Evolutionary conservation across 2,329 filamentous ascomycete genomes (phyloP).

Genomic region (Paramyrothecium roridum): DNA sequence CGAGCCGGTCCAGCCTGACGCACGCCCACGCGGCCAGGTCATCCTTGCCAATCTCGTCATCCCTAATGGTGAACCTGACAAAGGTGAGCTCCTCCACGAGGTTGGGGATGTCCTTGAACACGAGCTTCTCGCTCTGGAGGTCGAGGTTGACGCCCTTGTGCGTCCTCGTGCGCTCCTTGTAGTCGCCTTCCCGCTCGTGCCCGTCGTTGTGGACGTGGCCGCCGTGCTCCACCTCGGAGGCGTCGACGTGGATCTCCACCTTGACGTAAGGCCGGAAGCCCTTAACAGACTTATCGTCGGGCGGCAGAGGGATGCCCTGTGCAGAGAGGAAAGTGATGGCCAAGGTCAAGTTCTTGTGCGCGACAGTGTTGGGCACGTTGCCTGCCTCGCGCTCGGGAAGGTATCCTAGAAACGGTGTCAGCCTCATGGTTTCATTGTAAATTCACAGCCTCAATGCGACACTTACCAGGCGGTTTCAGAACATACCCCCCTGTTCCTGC

Average conservation of each 20-base stretch:
- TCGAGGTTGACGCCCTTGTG: conserved; percentile 59
- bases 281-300: conserved; percentile 43
- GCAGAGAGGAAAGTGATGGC: conserved; percentile 72
- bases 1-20: conserved; percentile 77
- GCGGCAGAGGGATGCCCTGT: conserved; percentile 69
- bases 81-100: conserved; percentile 70
- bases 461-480: conserved; percentile 70
- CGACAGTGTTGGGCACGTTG: conserved; percentile 26
- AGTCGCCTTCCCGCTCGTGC: conserved; percentile 39
- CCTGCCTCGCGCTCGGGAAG: conserved; percentile 19
- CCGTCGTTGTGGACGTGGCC: conserved; percentile 34
- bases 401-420: conserved; percentile 21
- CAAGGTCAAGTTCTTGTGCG: conserved; percentile 62
- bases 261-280: conserved; percentile 79
- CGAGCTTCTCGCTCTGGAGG: conserved; percentile 55
- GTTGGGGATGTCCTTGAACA: conserved; percentile 51
- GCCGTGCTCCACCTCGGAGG: conserved; percentile 40
- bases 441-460: not conserved
- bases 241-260: conserved; percentile 79
- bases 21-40: conserved; percentile 85
- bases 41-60: conserved; percentile 78
- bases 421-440: not conserved
- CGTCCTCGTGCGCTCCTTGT: conserved; percentile 58
- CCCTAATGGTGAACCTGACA: conserved; percentile 80
- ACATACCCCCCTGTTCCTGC: conserved; percentile 79